phyloP scores from a whole-genome alignment of 257 asterid genomes.

The Buddleja alternifolia region DNA sequence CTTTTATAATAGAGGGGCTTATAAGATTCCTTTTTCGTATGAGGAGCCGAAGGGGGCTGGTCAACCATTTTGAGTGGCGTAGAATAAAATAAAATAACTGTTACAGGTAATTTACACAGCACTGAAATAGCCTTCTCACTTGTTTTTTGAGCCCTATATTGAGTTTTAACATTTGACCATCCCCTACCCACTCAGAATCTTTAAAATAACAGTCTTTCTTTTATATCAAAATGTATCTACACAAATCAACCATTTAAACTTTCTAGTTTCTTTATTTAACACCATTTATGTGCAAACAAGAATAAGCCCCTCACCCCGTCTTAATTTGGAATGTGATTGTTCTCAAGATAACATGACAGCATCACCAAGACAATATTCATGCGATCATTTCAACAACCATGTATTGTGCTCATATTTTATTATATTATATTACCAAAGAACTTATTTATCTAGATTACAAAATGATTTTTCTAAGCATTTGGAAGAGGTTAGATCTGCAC shows the following conservation, averaged over 20 bases:
- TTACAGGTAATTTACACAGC: slow-evolving; percentile 14
- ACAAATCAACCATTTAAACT: slow-evolving; percentile 12
- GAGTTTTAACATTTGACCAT: not conserved
- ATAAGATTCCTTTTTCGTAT: not conserved
- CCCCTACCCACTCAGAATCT: slow-evolving; percentile 16
- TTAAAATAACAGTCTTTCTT: not conserved
- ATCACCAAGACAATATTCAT: slow-evolving; percentile 15
- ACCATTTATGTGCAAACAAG: not conserved
- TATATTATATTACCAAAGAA: not conserved
- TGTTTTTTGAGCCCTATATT: slow-evolving; percentile 13
- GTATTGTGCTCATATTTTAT: slow-evolving; percentile 15
- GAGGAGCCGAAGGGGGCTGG: not conserved
- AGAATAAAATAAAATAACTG: not conserved
- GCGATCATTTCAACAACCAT: slow-evolving; percentile 3
- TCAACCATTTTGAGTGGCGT: not conserved
- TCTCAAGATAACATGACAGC: slow-evolving; percentile 12
- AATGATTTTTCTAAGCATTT: slow-evolving; percentile 10
- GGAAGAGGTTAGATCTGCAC: slow-evolving; percentile 18
- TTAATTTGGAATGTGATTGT: slow-evolving; percentile 14
- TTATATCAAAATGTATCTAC: not conserved
- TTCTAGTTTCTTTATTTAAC: slow-evolving; percentile 8
- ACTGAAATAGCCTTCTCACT: slow-evolving; percentile 16
- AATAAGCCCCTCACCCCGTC: slow-evolving; percentile 11
- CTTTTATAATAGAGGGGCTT: not conserved
- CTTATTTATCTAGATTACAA: slow-evolving; percentile 5